These are phyloP conservation scores for Saccharomyces hybrid DNA, from an alignment of 1,139 yeast genomes.

Conservation along the genomic window DNA sequence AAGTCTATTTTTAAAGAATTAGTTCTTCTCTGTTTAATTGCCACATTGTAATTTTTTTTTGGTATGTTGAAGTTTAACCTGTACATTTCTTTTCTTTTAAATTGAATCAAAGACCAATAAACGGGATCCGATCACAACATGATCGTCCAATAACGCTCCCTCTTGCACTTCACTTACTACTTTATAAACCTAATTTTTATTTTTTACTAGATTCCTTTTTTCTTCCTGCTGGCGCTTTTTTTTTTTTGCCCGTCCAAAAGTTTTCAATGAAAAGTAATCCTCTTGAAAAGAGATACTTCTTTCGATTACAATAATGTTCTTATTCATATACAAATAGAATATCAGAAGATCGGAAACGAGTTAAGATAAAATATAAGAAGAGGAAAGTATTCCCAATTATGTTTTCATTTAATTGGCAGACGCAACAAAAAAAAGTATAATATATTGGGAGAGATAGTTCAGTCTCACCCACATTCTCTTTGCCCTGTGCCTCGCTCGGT, in stretches of 20 bases:
- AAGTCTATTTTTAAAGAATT: neutral
- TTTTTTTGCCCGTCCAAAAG: neutral
- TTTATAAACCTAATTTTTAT: neutral
- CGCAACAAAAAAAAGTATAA: neutral
- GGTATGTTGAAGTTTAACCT: neutral
- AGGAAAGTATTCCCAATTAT: neutral
- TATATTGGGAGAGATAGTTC: neutral
- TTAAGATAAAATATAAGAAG: neutral
- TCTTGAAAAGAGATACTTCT: neutral
- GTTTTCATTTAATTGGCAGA: neutral
- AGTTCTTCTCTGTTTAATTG: neutral
- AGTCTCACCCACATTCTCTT: neutral
- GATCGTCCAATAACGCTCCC: neutral
- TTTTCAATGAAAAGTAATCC: neutral
- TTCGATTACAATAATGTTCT: neutral
- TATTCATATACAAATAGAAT: neutral
- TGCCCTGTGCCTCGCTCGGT: constrained; percentile 38
- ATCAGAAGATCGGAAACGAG: neutral
- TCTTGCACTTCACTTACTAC: neutral
- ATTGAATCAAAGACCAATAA: neutral
- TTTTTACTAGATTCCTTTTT: neutral
- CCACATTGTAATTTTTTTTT: neutral
- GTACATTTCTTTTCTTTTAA: neutral
- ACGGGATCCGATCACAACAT: neutral
- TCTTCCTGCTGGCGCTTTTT: neutral